Percentiles rank a stretch among this genome's conserved stretches.
Conservation (phyloP, 2,329 filamentous ascomycete genomes). For the Chaetomium sp. region DNA sequence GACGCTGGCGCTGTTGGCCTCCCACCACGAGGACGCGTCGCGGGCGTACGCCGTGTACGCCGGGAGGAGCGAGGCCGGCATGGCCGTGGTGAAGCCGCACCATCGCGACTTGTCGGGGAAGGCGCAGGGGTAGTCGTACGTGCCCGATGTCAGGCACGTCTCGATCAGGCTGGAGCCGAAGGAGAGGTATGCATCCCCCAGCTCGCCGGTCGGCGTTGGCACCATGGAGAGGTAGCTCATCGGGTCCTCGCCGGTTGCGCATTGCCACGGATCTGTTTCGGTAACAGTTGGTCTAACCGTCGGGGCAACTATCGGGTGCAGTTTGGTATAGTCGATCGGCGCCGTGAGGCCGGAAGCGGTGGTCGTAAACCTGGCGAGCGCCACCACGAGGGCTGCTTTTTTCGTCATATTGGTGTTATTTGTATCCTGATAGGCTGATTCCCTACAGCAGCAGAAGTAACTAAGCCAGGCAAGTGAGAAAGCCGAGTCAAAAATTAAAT, state of each 20-base stretch:
- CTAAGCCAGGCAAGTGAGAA: too few species aligned
- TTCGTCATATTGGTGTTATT: background rate
- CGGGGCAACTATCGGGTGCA: constrained; percentile 8
- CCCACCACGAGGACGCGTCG: constrained; percentile 14
- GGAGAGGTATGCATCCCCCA: background rate
- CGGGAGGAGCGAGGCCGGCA: constrained; percentile 15
- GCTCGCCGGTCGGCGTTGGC: background rate
- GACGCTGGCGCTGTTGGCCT: background rate
- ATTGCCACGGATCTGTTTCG: background rate
- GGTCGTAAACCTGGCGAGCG: background rate
- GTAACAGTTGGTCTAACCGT: background rate
- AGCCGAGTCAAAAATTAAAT: too few species aligned
- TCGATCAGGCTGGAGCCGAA: constrained; percentile 1
- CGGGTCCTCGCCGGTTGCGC: background rate
- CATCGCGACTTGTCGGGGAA: constrained; percentile 9
- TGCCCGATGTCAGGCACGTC: background rate
- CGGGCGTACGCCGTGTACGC: constrained; percentile 12
- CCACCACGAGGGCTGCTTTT: background rate
- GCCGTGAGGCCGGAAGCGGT: too few species aligned
- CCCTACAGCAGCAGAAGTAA: too few species aligned
- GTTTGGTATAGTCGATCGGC: background rate
- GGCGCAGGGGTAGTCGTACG: background rate
- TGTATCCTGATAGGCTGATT: too few species aligned
- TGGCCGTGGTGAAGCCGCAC: constrained; percentile 10
- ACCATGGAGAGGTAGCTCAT: background rate